Evolutionary conservation across 805 yeast species (phyloP), one percentile per base, ranked within the genome.

Genomic region (Kuraishia capsulata): DNA sequence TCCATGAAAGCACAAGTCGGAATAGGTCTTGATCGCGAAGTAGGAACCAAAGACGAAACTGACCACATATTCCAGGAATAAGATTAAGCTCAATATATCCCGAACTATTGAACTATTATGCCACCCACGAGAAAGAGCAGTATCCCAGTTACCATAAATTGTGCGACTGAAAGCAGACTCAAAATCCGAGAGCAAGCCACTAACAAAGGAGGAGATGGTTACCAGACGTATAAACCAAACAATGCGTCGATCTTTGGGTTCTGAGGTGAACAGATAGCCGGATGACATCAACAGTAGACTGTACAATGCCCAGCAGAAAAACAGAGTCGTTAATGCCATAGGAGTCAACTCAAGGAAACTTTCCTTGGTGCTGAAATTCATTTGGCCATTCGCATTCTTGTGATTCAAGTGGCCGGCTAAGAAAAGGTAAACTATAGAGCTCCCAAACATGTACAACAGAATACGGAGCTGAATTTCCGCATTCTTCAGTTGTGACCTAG

Each of bases 241-340:
- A 5, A 46, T 20, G 33, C 43, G 44, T 19, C 37, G 29, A 3
- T 37, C 30, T 14, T 43, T 43, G 28, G 42, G 48, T 25, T 48
- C 44, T 23, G 44, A 41, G 29, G 52, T 41, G 28, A 55, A 43
- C 25, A 48, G 31, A 19, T 39, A 43, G 11, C 65, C 65, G n/a
- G 51, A 47, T 11, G 56, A 44, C 23, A 60, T 39, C 31, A 60
- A 30, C 45, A 60, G 41, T 10, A 56, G 36, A 38, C 55, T 55
- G 42, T 61, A 59, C 16, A 56, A 38, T 6, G 54, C 32, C 65
- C 65, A 61, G 13, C 47, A 46, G 6, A 53, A 44, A 19, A 56
- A 44, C 4, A 50, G 6, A 0, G 64, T 50, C 30, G 50, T 49
- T 11, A 44, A 39, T 0, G 46, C 17, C 23, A 59, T 39, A n/a